Conservation (phyloP, 148 eudicot genomes). For the Nyssa sinensis region DNA sequence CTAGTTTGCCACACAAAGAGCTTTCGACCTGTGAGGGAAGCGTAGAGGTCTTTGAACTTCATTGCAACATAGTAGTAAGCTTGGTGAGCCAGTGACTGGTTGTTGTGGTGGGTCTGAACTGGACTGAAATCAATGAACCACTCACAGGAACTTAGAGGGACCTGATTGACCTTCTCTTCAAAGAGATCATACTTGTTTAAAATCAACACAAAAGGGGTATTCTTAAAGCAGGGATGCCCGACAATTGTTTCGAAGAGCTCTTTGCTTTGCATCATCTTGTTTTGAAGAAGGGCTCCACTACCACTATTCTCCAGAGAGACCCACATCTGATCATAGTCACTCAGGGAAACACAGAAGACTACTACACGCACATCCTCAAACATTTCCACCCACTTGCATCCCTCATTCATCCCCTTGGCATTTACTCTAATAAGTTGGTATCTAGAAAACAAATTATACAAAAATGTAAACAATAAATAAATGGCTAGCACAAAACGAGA, state of each 20-base stretch:
- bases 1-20: slow-evolving; percentile 92
- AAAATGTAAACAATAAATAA: background rate
- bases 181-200: slow-evolving; percentile 88
- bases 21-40: slow-evolving; percentile 73
- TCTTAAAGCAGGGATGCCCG: slow-evolving; percentile 76
- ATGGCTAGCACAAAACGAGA: background rate
- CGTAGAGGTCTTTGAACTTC: slow-evolving; percentile 92
- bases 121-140: slow-evolving; percentile 90
- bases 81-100: slow-evolving; percentile 82
- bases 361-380: slow-evolving; percentile 92
- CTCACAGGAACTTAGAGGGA: slow-evolving; percentile 62
- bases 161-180: slow-evolving; percentile 73
- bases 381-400: slow-evolving; percentile 99
- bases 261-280: slow-evolving; percentile 81
- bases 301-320: slow-evolving; percentile 36
- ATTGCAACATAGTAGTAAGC: slow-evolving; percentile 92
- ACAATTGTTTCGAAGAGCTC: slow-evolving; percentile 80
- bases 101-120: slow-evolving; percentile 65
- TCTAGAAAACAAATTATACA: slow-evolving; percentile 39
- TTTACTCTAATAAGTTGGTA: slow-evolving; percentile 89
- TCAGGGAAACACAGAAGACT: slow-evolving; percentile 74
- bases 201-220: slow-evolving; percentile 77
- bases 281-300: slow-evolving; percentile 47
- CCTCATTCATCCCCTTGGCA: slow-evolving; percentile 84
- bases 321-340: slow-evolving; percentile 81